Evolutionary conservation across 2,329 filamentous ascomycete species (phyloP).

Genomic region (Bipolaris bicolor): DNA sequence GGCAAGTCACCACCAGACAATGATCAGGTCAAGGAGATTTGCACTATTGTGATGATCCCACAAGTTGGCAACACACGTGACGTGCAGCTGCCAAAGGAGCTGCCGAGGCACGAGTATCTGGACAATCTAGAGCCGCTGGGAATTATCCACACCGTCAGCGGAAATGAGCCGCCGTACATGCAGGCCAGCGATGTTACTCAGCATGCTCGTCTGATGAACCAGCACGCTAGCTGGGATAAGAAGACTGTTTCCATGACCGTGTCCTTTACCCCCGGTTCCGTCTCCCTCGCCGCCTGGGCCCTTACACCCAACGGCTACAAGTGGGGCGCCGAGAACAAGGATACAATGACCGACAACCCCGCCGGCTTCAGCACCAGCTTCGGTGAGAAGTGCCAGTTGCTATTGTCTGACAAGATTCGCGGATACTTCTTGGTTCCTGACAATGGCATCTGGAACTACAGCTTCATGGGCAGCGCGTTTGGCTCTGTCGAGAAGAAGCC

Average conservation of each 20-base stretch:
- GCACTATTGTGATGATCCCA: slow-evolving; percentile 95
- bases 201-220: slow-evolving; percentile 86
- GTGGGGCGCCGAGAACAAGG: slow-evolving; percentile 96
- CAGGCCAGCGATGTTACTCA: slow-evolving; percentile 92
- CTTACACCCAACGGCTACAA: slow-evolving; percentile 91
- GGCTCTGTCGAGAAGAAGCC: slow-evolving; percentile 87
- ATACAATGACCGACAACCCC: slow-evolving; percentile 88
- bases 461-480: slow-evolving; percentile 93
- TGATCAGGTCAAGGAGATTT: slow-evolving; percentile 94
- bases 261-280: slow-evolving; percentile 94
- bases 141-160: slow-evolving; percentile 92
- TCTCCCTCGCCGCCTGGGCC: slow-evolving; percentile 91
- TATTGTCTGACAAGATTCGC: slow-evolving; percentile 90
- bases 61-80: slow-evolving; percentile 94
- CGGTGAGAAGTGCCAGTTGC: slow-evolving; percentile 92
- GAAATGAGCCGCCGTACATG: slow-evolving; percentile 97
- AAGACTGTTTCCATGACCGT: slow-evolving; percentile 95
- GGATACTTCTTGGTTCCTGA: slow-evolving; percentile 97
- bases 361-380: slow-evolving; percentile 90
- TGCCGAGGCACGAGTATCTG: slow-evolving; percentile 92
- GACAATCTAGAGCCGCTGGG: slow-evolving; percentile 86
- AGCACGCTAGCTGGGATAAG: slow-evolving; percentile 80
- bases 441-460: slow-evolving; percentile 92
- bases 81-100: slow-evolving; percentile 84
- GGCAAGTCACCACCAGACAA: slow-evolving; percentile 92